phyloP scores from a whole-genome alignment of 805 yeast species.

The Candida golubevii region DNA sequence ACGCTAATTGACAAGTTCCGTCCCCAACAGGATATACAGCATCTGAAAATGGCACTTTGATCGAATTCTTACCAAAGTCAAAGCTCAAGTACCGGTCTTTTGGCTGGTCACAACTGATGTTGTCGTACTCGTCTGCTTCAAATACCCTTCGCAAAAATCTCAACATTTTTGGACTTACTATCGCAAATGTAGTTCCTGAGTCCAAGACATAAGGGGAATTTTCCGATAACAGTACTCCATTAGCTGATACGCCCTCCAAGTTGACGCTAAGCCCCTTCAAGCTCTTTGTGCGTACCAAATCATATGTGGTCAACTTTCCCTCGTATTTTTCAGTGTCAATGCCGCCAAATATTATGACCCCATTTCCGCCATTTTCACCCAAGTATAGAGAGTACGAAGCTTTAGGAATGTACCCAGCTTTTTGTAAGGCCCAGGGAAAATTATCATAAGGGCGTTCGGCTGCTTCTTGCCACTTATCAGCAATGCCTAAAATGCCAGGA shows the following conservation, averaged over 20 bases:
- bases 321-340: conserved; percentile 37
- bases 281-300: conserved; percentile 2
- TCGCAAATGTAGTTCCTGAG: conserved; percentile 13
- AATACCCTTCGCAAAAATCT: neutral
- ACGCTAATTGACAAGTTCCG: conserved; percentile 11
- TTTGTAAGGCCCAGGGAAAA: conserved; percentile 57
- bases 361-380: conserved; percentile 31
- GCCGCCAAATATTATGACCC: conserved; percentile 39
- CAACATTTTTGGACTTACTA: neutral
- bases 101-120: conserved; percentile 13
- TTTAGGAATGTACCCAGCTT: conserved; percentile 52
- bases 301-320: conserved; percentile 8
- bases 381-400: conserved; percentile 61
- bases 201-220: conserved; percentile 10
- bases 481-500: conserved; percentile 12
- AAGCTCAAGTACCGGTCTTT: conserved; percentile 11
- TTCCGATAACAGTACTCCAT: conserved; percentile 5
- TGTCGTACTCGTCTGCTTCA: neutral
- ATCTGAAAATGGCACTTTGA: conserved; percentile 7
- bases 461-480: conserved; percentile 9
- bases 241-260: conserved; percentile 6
- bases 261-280: conserved; percentile 7
- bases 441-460: conserved; percentile 28
- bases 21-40: conserved; percentile 4
- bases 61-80: conserved; percentile 10